Conservation (phyloP, 495 filamentous ascomycete species). For the Hypoxylon trugodes region DNA sequence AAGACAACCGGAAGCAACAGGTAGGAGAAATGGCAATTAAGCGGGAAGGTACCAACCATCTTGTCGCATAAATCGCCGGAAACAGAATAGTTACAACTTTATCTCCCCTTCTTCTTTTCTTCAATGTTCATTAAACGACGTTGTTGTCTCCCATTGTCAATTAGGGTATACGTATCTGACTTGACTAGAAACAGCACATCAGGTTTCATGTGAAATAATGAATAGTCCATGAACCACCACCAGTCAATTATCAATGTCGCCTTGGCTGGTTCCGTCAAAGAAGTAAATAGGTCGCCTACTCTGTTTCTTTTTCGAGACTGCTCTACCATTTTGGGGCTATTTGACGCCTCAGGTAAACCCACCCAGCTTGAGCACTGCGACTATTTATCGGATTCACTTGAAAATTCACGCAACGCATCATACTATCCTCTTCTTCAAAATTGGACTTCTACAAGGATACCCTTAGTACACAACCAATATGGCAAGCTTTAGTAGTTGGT, state of each 20-base stretch:
- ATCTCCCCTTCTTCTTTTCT: neutral
- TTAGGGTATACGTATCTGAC: neutral
- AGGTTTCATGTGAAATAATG: conserved; percentile 1
- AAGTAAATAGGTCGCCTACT: conserved; percentile 2
- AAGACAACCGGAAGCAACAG: conserved; percentile 13
- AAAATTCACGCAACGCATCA: neutral
- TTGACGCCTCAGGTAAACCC: neutral
- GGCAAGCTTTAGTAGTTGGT: conserved; percentile 11
- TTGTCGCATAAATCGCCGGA: conserved; percentile 3
- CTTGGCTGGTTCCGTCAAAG: conserved; percentile 21
- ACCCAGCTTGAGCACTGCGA: neutral
- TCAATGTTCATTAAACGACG: conserved; percentile 1
- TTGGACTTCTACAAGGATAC: neutral
- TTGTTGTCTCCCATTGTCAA: conserved; percentile 4
- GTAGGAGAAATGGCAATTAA: neutral
- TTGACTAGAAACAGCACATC: conserved; percentile 6
- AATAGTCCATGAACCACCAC: neutral
- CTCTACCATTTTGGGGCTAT: neutral
- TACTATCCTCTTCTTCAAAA: neutral
- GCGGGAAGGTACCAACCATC: neutral
- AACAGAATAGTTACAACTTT: conserved; percentile 11
- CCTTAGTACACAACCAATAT: conserved; percentile 2
- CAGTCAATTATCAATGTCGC: neutral
- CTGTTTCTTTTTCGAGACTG: conserved; percentile 5
- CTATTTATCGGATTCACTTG: neutral